Evolutionary conservation across 169 alveolate species (phyloP).

Genomic region (Babesia bigemina): DNA sequence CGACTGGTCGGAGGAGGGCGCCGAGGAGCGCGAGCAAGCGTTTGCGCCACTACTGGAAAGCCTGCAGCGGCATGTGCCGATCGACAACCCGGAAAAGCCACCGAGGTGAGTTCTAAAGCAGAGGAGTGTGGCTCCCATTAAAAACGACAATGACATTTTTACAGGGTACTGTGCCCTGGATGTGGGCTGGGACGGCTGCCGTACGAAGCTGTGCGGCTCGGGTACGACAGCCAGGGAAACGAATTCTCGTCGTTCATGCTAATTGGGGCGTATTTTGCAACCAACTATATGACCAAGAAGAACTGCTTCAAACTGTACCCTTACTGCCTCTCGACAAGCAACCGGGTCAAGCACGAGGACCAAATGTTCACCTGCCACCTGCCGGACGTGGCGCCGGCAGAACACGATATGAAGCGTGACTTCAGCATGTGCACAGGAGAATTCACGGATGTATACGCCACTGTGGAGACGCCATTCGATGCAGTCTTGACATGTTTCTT

Average conservation of each 20-base stretch:
- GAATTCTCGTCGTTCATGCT: slow-evolving; percentile 97
- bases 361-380: slow-evolving; percentile 83
- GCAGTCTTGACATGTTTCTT: slow-evolving; percentile 94
- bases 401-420: slow-evolving; percentile 75
- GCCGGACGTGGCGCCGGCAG: slow-evolving; percentile 93
- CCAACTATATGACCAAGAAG: slow-evolving; percentile 76
- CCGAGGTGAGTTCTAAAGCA: slow-evolving; percentile 35
- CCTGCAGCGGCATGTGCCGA: slow-evolving; percentile 69
- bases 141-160: slow-evolving; percentile 1
- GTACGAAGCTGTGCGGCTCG: slow-evolving; percentile 93
- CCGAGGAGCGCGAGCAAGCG: slow-evolving; percentile 90
- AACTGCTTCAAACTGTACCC: slow-evolving; percentile 79
- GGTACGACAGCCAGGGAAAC: slow-evolving; percentile 97
- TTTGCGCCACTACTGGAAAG: slow-evolving; percentile 91
- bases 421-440: slow-evolving; percentile 98
- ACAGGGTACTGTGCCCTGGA: slow-evolving; percentile 92
- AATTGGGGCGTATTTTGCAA: slow-evolving; percentile 82
- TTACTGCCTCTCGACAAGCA: slow-evolving; percentile 80
- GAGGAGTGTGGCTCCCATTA: neutral
- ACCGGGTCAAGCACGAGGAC: slow-evolving; percentile 84
- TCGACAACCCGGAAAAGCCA: slow-evolving; percentile 76
- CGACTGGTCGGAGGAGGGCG: slow-evolving; percentile 95
- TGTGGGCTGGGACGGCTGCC: slow-evolving; percentile 97
- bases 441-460: slow-evolving; percentile 88
- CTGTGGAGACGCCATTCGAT: slow-evolving; percentile 85